Conservation (phyloP, 495 filamentous ascomycete genomes). For the Penicillium ochrochloron region DNA sequence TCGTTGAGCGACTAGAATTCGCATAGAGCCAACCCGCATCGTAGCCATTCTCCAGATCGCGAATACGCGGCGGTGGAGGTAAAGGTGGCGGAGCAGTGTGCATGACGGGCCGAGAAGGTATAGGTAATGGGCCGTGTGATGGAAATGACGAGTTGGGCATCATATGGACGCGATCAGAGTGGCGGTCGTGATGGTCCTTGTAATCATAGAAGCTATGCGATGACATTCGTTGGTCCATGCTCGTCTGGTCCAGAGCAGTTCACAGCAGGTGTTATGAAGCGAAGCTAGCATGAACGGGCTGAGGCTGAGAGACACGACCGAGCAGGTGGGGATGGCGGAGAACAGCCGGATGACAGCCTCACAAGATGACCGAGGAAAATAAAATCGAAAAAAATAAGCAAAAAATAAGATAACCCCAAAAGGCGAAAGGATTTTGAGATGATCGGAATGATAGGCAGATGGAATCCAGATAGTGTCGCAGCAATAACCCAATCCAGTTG, state of each 20-base stretch:
- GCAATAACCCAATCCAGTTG: constrained; percentile 39
- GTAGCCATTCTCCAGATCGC: constrained; percentile 56
- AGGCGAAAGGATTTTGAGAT: constrained; percentile 2
- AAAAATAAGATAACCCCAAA: constrained; percentile 4
- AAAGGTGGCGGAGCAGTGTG: constrained; percentile 62
- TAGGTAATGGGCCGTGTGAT: constrained; percentile 59
- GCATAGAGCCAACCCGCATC: constrained; percentile 66
- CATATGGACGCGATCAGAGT: constrained; percentile 25
- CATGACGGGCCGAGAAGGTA: constrained; percentile 51
- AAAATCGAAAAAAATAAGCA: neutral
- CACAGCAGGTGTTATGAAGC: constrained; percentile 10
- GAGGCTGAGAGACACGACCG: constrained; percentile 13
- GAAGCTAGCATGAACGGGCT: constrained; percentile 22
- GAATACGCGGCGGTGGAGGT: constrained; percentile 62
- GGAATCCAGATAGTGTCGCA: constrained; percentile 30
- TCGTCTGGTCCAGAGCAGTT: constrained; percentile 23
- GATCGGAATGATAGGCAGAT: constrained; percentile 19
- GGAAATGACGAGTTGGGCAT: constrained; percentile 44
- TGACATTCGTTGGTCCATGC: constrained; percentile 61
- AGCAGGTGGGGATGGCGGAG: constrained; percentile 1
- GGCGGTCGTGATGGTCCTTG: constrained; percentile 41
- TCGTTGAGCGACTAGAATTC: constrained; percentile 44
- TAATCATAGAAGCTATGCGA: constrained; percentile 59
- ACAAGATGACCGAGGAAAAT: constrained; percentile 3
- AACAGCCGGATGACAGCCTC: constrained; percentile 12